These are phyloP conservation scores for Melaleuca alternifolia DNA, from an alignment of 345 rosid species.

Conservation along the genomic window DNA sequence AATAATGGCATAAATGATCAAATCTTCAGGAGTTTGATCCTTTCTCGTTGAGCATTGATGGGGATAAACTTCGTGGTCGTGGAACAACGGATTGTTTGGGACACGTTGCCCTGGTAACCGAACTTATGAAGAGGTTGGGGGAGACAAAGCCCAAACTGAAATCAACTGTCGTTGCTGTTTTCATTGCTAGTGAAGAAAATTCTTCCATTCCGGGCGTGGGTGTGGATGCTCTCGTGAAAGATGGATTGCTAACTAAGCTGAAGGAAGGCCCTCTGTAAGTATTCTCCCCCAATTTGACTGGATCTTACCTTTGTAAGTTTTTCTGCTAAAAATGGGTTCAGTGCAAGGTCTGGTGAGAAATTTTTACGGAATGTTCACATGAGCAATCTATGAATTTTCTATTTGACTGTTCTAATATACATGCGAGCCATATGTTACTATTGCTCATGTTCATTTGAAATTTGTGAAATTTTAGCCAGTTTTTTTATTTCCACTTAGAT, in stretches of 20 bases:
- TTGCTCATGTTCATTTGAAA: neutral
- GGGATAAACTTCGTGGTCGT: constrained; percentile 87
- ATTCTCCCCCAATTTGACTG: neutral
- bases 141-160: constrained; percentile 62
- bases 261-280: constrained; percentile 89
- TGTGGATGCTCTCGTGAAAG: constrained; percentile 77
- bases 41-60: constrained; percentile 70
- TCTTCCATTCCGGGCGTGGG: constrained; percentile 80
- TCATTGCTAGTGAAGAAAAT: constrained; percentile 92
- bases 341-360: neutral
- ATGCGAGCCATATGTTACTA: neutral
- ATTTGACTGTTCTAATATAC: neutral
- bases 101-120: constrained; percentile 84
- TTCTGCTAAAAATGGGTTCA: neutral
- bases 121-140: constrained; percentile 82
- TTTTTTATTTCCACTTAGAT: constrained; percentile 25
- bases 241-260: constrained; percentile 72
- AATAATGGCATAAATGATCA: neutral
- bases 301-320: neutral
- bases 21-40: constrained; percentile 85
- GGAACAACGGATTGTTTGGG: constrained; percentile 99
- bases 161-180: constrained; percentile 80
- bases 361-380: neutral
- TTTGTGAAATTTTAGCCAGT: neutral
- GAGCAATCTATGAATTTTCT: neutral